Conservation (phyloP, 2,329 filamentous ascomycete genomes). For the Orbilia blumenaviensis region DNA sequence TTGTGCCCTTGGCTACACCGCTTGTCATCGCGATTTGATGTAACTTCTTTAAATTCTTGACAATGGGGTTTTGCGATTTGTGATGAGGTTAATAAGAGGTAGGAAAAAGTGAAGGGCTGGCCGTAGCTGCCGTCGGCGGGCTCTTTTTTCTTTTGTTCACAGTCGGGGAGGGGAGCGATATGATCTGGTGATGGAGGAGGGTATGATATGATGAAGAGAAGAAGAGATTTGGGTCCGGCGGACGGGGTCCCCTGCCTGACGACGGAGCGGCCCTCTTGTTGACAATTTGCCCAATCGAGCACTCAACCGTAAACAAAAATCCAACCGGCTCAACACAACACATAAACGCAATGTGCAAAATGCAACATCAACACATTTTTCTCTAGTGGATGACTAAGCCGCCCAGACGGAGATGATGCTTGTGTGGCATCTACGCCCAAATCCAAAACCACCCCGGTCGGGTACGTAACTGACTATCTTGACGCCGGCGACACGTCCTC, state of each 20-base stretch:
- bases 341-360: too few relatives aligned
- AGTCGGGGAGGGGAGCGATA: slow-evolving; percentile 3
- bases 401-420: slow-evolving; percentile 14
- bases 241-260: background rate
- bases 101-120: slow-evolving; percentile 23
- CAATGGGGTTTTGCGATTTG: too few relatives aligned
- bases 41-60: background rate
- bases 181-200: background rate
- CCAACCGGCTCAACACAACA: slow-evolving; percentile 32
- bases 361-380: slow-evolving; percentile 18
- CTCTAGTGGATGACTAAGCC: slow-evolving; percentile 28
- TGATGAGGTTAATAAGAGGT: background rate
- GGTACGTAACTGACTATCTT: slow-evolving; percentile 11
- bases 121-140: slow-evolving; percentile 41
- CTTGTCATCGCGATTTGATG: slow-evolving; percentile 49
- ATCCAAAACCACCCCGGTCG: slow-evolving; percentile 14
- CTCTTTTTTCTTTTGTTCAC: background rate
- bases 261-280: slow-evolving; percentile 21
- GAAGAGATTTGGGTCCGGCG: slow-evolving; percentile 10
- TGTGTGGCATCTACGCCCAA: slow-evolving; percentile 51
- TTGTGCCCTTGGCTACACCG: slow-evolving; percentile 44
- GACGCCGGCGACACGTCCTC: slow-evolving; percentile 39
- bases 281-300: slow-evolving; percentile 40
- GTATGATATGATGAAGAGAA: background rate
- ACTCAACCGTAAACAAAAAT: slow-evolving; percentile 52